Percentiles rank a stretch among this genome's conserved stretches.
Conservation (phyloP, 1,284 basidiomycete genomes). For the Ceratobasidium papillatum region DNA sequence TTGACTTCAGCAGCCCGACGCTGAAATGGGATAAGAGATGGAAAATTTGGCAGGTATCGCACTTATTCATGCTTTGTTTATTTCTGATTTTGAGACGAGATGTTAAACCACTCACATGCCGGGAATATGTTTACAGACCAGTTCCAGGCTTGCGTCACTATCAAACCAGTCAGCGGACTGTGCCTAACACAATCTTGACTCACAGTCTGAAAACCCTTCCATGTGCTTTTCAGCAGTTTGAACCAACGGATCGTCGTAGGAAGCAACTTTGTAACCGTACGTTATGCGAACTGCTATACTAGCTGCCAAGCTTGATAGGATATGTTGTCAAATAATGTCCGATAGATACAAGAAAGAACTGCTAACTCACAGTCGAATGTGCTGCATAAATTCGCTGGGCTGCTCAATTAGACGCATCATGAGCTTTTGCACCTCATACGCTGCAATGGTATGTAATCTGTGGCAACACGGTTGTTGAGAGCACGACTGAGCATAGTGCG, state of each 20-base stretch:
- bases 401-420: background rate
- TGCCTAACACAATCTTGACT: background rate
- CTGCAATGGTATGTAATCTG: background rate
- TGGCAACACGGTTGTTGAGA: background rate
- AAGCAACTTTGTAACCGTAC: conserved; percentile 16
- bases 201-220: conserved; percentile 11
- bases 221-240: conserved; percentile 12
- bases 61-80: conserved; percentile 43
- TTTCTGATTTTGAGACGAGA: background rate
- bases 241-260: conserved; percentile 6
- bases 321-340: background rate
- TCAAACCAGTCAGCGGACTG: background rate
- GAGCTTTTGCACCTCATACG: background rate
- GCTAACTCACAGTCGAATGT: background rate
- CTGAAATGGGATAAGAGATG: conserved; percentile 50
- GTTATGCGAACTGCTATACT: conserved; percentile 12
- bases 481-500: conserved; percentile 2
- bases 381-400: background rate
- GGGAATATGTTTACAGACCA: conserved; percentile 16
- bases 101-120: background rate
- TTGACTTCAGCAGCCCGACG: conserved; percentile 46
- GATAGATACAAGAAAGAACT: background rate
- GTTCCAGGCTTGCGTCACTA: background rate
- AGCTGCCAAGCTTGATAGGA: background rate
- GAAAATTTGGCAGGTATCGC: conserved; percentile 49